These are phyloP conservation scores for Austropuccinia psidii DNA, from an alignment of 1,284 basidiomycete species.

Conservation along the genomic window DNA sequence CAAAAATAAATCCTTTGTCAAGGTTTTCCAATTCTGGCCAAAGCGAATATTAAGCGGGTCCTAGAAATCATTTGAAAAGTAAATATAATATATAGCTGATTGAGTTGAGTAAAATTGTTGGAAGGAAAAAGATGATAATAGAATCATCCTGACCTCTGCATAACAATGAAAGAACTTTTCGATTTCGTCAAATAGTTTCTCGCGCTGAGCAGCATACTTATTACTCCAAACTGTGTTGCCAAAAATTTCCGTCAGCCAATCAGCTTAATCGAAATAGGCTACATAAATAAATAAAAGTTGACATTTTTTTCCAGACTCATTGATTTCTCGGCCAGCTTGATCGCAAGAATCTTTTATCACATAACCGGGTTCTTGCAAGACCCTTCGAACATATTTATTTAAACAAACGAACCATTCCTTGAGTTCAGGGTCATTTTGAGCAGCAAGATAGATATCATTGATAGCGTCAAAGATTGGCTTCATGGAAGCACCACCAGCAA, in stretches of 20 bases:
- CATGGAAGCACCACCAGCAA: constrained; percentile 64
- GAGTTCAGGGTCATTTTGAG: constrained; percentile 67
- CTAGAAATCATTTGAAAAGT: not conserved
- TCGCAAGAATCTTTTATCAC: constrained; percentile 67
- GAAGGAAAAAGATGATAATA: not conserved
- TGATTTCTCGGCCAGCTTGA: constrained; percentile 51
- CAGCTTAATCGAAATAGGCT: constrained; percentile 14
- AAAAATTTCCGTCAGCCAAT: constrained; percentile 43
- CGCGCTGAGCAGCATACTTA: constrained; percentile 45
- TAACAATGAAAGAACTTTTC: constrained; percentile 44
- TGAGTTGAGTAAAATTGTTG: not conserved
- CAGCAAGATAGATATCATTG: constrained; percentile 66
- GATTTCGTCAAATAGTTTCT: constrained; percentile 43
- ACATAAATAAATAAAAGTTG: constrained; percentile 43
- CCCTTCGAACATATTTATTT: constrained; percentile 60
- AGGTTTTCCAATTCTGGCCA: constrained; percentile 44
- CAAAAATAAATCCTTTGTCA: constrained; percentile 46
- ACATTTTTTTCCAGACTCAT: constrained; percentile 53
- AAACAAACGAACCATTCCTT: constrained; percentile 65
- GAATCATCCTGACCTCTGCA: constrained; percentile 38
- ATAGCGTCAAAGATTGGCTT: constrained; percentile 65
- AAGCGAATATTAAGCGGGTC: constrained; percentile 45
- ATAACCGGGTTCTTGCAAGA: constrained; percentile 78
- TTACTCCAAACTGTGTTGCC: constrained; percentile 42
- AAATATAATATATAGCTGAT: not conserved